Conservation (phyloP, 179 eudicot species). For the Actinidia arguta region DNA sequence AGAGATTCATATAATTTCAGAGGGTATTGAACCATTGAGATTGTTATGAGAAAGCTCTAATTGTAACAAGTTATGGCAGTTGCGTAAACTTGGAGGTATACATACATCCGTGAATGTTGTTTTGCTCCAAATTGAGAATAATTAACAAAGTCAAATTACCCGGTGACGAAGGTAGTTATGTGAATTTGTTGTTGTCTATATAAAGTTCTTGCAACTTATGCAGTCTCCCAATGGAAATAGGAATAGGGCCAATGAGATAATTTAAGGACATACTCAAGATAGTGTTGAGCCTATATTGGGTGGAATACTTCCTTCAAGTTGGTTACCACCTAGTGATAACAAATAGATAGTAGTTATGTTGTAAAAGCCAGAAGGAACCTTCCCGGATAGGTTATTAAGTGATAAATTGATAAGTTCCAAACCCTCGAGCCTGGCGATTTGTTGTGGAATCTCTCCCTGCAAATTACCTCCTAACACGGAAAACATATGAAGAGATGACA, state of each 20-base stretch:
- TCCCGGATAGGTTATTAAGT: neutral
- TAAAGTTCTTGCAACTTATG: neutral
- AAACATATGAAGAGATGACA: neutral
- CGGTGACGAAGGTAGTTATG: slow-evolving; percentile 18
- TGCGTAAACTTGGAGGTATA: slow-evolving; percentile 18
- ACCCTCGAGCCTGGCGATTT: neutral
- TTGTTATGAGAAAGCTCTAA: slow-evolving; percentile 23
- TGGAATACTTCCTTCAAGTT: neutral
- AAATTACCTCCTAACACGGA: neutral
- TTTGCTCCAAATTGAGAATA: neutral
- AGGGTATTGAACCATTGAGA: slow-evolving; percentile 22
- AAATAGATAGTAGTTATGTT: neutral
- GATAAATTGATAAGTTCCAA: neutral
- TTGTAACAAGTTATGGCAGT: slow-evolving; percentile 3
- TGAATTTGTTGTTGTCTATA: slow-evolving; percentile 1
- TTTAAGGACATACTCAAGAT: neutral
- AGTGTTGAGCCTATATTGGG: neutral
- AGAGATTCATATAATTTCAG: slow-evolving; percentile 8
- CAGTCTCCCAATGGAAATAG: slow-evolving; percentile 17
- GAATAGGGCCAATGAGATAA: neutral
- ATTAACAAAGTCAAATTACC: slow-evolving; percentile 18
- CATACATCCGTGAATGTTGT: slow-evolving; percentile 18
- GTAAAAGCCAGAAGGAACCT: neutral
- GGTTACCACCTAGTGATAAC: neutral
- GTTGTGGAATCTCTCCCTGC: neutral